Conservation (phyloP, 1,284 basidiomycete species). For the Leccinum subfulvum region DNA sequence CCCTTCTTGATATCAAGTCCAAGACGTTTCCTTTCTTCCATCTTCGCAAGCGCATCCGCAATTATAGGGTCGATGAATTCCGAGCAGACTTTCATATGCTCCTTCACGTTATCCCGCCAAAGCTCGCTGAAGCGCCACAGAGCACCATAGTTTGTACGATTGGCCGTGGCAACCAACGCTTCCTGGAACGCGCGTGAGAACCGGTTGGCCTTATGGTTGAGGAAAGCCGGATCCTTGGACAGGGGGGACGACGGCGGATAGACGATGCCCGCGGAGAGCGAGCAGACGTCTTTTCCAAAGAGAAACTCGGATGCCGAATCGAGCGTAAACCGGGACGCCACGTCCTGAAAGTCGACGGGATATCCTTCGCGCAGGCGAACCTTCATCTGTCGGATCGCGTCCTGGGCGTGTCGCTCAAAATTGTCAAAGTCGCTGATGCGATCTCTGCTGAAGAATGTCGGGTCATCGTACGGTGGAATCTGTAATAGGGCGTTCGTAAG, state of each 20-base stretch:
- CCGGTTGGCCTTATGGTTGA: constrained; percentile 24
- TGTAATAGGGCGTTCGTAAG: neutral
- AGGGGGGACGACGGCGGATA: constrained; percentile 35
- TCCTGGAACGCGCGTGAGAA: constrained; percentile 29
- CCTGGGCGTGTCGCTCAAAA: constrained; percentile 47
- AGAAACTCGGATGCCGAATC: constrained; percentile 52
- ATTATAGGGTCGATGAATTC: constrained; percentile 33
- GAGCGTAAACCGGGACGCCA: constrained; percentile 45
- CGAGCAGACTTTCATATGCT: constrained; percentile 20
- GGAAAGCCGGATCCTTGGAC: constrained; percentile 13
- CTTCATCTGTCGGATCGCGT: constrained; percentile 41
- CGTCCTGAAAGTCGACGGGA: constrained; percentile 52
- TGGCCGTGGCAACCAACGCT: constrained; percentile 14
- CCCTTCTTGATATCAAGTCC: constrained; percentile 2
- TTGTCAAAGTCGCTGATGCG: constrained; percentile 54
- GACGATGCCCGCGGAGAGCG: constrained; percentile 36
- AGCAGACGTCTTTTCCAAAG: constrained; percentile 42
- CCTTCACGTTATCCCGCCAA: constrained; percentile 21
- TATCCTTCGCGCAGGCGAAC: constrained; percentile 41
- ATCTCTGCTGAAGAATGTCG: constrained; percentile 55
- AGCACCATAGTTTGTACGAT: constrained; percentile 22
- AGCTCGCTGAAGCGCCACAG: constrained; percentile 30
- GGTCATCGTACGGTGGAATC: constrained; percentile 42
- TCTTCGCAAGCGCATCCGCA: constrained; percentile 25
- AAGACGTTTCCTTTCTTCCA: constrained; percentile 14